Evolutionary conservation across 805 yeast species (phyloP).

Genomic region (Wickerhamiella cacticola): DNA sequence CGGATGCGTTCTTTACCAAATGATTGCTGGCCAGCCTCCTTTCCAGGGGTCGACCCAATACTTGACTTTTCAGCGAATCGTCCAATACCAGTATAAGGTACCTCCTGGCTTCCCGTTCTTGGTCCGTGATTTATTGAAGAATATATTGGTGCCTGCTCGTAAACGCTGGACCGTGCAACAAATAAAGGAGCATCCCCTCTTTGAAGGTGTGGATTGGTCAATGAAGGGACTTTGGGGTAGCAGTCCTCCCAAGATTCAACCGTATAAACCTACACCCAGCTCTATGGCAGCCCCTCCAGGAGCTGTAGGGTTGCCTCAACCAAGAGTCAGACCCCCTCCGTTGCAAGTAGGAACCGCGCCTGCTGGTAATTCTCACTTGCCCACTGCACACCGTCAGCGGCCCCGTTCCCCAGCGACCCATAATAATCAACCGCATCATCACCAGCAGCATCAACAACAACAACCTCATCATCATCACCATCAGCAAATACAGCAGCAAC

Average conservation of each 20-base stretch:
- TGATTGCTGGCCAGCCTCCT: constrained; percentile 76
- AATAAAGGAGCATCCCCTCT: constrained; percentile 62
- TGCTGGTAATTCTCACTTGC: neutral
- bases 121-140: constrained; percentile 54
- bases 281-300: constrained; percentile 20
- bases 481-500: neutral
- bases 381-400: neutral
- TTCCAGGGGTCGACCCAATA: constrained; percentile 79
- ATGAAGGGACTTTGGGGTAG: constrained; percentile 56
- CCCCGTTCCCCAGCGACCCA: neutral
- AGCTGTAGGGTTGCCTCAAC: constrained; percentile 7
- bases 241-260: constrained; percentile 55
- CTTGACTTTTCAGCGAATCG: constrained; percentile 79
- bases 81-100: constrained; percentile 59
- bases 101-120: constrained; percentile 52
- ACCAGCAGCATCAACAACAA: neutral
- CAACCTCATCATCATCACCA: neutral
- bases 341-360: constrained; percentile 1
- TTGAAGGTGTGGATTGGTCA: constrained; percentile 58
- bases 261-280: constrained; percentile 26
- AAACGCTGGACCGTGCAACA: constrained; percentile 45
- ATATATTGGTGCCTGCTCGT: constrained; percentile 57
- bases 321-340: constrained; percentile 2
- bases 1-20: constrained; percentile 78
- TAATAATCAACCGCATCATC: neutral